Evolutionary conservation across 768 basidiomycete genomes (phyloP), one percentile per base, ranked within the genome.

Genomic region (Mycena maculata): DNA sequence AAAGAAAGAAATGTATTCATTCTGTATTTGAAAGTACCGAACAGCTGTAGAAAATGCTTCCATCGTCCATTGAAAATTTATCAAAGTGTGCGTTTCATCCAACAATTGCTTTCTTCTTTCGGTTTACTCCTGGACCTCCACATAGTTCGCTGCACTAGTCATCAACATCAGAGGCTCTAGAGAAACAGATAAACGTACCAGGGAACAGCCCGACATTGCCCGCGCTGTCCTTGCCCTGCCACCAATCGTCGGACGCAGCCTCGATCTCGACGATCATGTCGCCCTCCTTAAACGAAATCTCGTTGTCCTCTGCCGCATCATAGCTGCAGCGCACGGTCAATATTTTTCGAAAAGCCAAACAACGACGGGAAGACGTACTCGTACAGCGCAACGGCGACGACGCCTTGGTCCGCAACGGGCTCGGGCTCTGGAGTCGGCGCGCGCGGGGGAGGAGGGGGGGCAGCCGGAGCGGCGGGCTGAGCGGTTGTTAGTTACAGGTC

Each of bases 261-360:
- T 94, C 92, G 58, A 98, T 92, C 60, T 91, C 84, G 20, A 82
- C 84, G 74, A 98, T 93, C 61, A 82, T 80, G 38, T 96, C 95
- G 28, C 93, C 94, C 76, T 95, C 95, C 31, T 76, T 81, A 86
- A 98, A 95, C 4, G 90, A 85, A 30, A 98, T 80, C 74, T 98
- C 96, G 74, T 98, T 98, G 71, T 95, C 95, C 75, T 98, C 96
- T 0, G 88, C 88, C 0, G 96, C 94, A 12, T 95, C 93, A 73
- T 96, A 97, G 69, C 93, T 96, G 53, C 9, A 59, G 1, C 54
- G 25, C 30, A 48, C 33, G 33, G 13, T 36, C 28, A n/a, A 42
- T 15, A 36, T 58, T 44, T 55, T 47, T 49, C 69, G 11, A 62
- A 30, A 50, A 47, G 47, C 56, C 1, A 36, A 25, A 16, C 2